These are phyloP conservation scores for Isatis lusitanica DNA, from an alignment of 441 rosid genomes.

Conservation along the genomic window DNA sequence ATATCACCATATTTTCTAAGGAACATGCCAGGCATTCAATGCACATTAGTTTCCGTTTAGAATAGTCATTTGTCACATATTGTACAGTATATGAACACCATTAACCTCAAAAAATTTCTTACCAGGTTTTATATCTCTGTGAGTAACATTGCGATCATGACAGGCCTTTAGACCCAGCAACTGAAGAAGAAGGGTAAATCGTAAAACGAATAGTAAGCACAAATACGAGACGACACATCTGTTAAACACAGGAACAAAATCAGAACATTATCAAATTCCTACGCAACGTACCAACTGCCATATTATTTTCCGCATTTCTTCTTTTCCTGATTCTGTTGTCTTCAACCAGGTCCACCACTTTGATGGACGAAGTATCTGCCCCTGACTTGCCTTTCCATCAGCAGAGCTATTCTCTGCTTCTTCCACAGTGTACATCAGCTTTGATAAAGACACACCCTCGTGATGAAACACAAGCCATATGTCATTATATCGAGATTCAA, in stretches of 20 bases:
- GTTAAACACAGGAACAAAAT: slow-evolving; percentile 14
- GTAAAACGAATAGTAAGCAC: not conserved
- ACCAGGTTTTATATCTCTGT: slow-evolving; percentile 98
- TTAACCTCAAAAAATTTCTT: slow-evolving; percentile 32
- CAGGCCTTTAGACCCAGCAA: slow-evolving; percentile 88
- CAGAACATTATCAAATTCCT: slow-evolving; percentile 6
- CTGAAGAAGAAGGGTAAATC: slow-evolving; percentile 41
- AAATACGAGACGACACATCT: not conserved
- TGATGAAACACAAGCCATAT: slow-evolving; percentile 93
- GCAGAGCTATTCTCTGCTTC: slow-evolving; percentile 47
- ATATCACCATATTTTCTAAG: slow-evolving; percentile 93
- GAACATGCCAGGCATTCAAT: slow-evolving; percentile 34
- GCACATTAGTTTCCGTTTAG: slow-evolving; percentile 24
- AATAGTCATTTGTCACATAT: slow-evolving; percentile 14
- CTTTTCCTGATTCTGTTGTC: slow-evolving; percentile 82
- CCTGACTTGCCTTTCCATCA: slow-evolving; percentile 52
- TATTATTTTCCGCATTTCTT: slow-evolving; percentile 84
- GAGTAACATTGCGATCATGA: slow-evolving; percentile 95
- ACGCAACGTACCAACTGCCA: slow-evolving; percentile 69
- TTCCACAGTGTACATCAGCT: slow-evolving; percentile 81
- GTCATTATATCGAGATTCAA: slow-evolving; percentile 86
- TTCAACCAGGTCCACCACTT: slow-evolving; percentile 99
- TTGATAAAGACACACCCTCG: slow-evolving; percentile 90
- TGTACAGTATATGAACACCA: slow-evolving; percentile 14
- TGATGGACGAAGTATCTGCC: slow-evolving; percentile 75